Evolutionary conservation across 495 filamentous ascomycete species (phyloP).

Genomic region (Neurospora discreta): DNA sequence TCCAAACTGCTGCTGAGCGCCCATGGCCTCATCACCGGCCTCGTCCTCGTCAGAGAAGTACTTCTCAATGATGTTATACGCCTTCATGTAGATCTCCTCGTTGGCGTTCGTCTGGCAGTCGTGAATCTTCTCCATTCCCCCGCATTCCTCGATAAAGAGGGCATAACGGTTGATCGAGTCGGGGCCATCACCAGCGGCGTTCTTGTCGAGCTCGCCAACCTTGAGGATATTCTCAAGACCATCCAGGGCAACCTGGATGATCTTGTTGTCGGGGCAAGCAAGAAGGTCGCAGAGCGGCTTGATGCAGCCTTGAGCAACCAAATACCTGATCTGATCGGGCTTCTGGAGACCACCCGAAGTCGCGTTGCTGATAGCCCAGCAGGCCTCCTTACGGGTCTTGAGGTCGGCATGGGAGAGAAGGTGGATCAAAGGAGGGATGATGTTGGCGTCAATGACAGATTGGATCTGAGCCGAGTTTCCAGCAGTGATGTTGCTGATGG

Average conservation of each 20-base stretch:
- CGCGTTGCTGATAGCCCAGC: slow-evolving; percentile 99
- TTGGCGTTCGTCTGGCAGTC: slow-evolving; percentile 99
- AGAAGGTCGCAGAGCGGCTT: slow-evolving; percentile 95
- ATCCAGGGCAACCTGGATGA: slow-evolving; percentile 97
- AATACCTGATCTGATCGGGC: slow-evolving; percentile 94
- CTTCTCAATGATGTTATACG: slow-evolving; percentile 99
- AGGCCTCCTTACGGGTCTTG: slow-evolving; percentile 99
- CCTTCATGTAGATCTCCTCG: slow-evolving; percentile 99
- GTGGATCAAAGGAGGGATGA: slow-evolving; percentile 93
- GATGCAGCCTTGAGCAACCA: slow-evolving; percentile 89
- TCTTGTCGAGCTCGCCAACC: slow-evolving; percentile 98
- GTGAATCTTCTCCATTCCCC: slow-evolving; percentile 99
- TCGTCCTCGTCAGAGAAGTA: slow-evolving; percentile 99
- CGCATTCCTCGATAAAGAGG: slow-evolving; percentile 96
- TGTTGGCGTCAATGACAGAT: slow-evolving; percentile 90
- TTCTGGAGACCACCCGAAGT: slow-evolving; percentile 97
- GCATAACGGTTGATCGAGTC: slow-evolving; percentile 91
- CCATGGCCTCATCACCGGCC: slow-evolving; percentile 54
- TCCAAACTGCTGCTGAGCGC: slow-evolving; percentile 56
- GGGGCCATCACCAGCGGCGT: slow-evolving; percentile 58
- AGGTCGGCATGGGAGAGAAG: slow-evolving; percentile 92
- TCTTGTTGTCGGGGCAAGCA: slow-evolving; percentile 98
- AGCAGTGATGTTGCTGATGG: slow-evolving; percentile 97
- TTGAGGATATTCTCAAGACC: slow-evolving; percentile 99
- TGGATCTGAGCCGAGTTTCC: slow-evolving; percentile 98